phyloP scores from a whole-genome alignment of 108 stramenopile genomes.

The Phaeodactylum tricornutum region DNA sequence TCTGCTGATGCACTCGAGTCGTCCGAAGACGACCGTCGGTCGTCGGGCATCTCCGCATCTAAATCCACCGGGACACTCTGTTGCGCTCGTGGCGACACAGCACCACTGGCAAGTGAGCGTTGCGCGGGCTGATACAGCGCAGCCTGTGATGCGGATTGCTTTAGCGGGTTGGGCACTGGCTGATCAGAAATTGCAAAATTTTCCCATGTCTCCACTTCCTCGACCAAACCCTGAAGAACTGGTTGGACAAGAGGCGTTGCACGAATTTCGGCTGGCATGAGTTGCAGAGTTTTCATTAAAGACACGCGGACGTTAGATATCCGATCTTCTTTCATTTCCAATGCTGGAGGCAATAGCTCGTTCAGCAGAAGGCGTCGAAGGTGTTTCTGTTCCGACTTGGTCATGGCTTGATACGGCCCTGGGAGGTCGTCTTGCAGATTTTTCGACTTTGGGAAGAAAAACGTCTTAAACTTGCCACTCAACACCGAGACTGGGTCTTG shows the following conservation, averaged over 20 bases:
- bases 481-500: not conserved
- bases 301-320: slow-evolving; percentile 73
- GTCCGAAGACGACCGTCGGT: no score
- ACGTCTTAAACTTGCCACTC: not conserved
- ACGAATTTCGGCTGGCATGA: slow-evolving; percentile 53
- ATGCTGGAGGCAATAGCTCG: slow-evolving; percentile 50
- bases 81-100: no score
- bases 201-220: slow-evolving; percentile 81
- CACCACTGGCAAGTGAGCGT: no score
- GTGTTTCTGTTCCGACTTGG: slow-evolving; percentile 45
- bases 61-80: no score
- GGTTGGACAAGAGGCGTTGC: slow-evolving; percentile 30
- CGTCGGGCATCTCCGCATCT: no score
- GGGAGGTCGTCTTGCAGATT: slow-evolving; percentile 9
- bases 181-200: no score
- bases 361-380: slow-evolving; percentile 41
- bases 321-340: slow-evolving; percentile 71
- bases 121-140: no score
- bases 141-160: no score
- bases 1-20: not conserved
- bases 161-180: no score
- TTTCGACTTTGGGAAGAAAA: not conserved
- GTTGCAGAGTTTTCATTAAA: slow-evolving; percentile 52
- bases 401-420: slow-evolving; percentile 51
- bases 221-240: slow-evolving; percentile 48